Base-by-base conservation (phyloP, 352 stramenopile genomes). In the Globisporangium acanthophoron region DNA sequence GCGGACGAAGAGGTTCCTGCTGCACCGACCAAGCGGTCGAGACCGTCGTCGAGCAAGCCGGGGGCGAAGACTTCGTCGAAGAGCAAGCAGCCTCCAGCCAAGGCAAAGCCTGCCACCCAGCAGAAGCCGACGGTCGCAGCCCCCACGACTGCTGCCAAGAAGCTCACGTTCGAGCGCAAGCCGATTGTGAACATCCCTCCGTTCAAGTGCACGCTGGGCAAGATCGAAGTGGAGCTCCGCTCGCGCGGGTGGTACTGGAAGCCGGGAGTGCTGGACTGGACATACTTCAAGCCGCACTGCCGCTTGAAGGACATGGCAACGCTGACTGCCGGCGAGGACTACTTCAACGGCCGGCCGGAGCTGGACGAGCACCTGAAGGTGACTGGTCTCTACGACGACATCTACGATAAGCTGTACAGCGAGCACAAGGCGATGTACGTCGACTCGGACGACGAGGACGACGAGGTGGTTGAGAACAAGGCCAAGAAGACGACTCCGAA, bases 171-270 rank as follows among this genome's bases (percentile, higher is more conserved):
- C 37, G 44, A 35, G 9, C 52, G 31, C 24, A 61, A 65, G 37
- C 41, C 24, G 15, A 29, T 3, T 6, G 45, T 43, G 1, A 57
- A 54, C 21, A 79, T 87, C 40, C 80, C 82, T 27, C 51, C 66
- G 5, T 89, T 92, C 55, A 82, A 88, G 51, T 69, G 72, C 53
- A 73, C 64, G 15, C 82, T 78, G 45, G 82, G 82, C 29, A 88
- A 76, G 48, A 54, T 89, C 31, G 82, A 92, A 59, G 52, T 29
- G 4, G 82, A 88, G 43, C 53, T 92, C 3, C 69, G 66, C 20
- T 54, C 33, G 29, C 76, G 74, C 33, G 82, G 82, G 21, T 92
- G 82, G 82, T 88, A 74, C 62, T 92, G 80, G 80, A 82, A 76
- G 37, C 31, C 35, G 18, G 52, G 56, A 20, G 59, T 48, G 18